Percentiles rank a stretch among this genome's conserved stretches.
These are phyloP conservation scores for Stramenopiles sp. DNA, from an alignment of 352 stramenopile species.

Conservation along the genomic window DNA sequence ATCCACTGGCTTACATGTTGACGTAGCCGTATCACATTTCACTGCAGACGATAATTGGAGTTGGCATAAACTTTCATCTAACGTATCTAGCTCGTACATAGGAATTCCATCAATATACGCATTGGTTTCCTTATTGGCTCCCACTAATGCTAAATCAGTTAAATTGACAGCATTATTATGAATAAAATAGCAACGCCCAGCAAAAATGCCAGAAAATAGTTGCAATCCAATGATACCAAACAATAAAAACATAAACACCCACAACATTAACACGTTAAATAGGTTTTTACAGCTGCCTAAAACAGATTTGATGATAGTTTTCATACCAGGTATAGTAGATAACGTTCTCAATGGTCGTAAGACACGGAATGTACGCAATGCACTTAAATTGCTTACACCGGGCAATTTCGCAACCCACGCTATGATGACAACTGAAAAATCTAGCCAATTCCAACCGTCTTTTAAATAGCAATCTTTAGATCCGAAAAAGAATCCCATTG, in stretches of 20 bases:
- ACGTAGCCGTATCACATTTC: background rate
- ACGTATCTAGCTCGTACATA: background rate
- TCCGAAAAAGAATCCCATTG: background rate
- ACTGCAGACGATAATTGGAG: background rate
- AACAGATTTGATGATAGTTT: conserved; percentile 7
- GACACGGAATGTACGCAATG: conserved; percentile 4
- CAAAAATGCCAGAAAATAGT: conserved; percentile 7
- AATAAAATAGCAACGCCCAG: conserved; percentile 7
- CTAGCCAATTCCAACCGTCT: conserved; percentile 7
- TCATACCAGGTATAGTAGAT: conserved; percentile 42
- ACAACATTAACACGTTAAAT: background rate
- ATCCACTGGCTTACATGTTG: background rate
- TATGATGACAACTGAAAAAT: conserved; percentile 8
- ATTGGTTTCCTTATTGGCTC: no score
- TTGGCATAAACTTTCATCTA: background rate
- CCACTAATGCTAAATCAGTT: no score
- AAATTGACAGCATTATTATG: background rate
- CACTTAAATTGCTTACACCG: background rate
- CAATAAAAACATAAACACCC: background rate
- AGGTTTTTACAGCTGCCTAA: conserved; percentile 1
- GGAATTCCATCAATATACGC: no score
- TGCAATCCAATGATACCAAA: conserved; percentile 1
- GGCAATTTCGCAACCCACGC: background rate
- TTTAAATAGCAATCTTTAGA: background rate
- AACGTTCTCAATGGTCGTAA: conserved; percentile 53